A percentile compares a stretch with the other conserved stretches of the same genome.
These are phyloP conservation scores for Trichoderma sp. DNA, from an alignment of 2,329 filamentous ascomycete genomes.

Conservation along the genomic window DNA sequence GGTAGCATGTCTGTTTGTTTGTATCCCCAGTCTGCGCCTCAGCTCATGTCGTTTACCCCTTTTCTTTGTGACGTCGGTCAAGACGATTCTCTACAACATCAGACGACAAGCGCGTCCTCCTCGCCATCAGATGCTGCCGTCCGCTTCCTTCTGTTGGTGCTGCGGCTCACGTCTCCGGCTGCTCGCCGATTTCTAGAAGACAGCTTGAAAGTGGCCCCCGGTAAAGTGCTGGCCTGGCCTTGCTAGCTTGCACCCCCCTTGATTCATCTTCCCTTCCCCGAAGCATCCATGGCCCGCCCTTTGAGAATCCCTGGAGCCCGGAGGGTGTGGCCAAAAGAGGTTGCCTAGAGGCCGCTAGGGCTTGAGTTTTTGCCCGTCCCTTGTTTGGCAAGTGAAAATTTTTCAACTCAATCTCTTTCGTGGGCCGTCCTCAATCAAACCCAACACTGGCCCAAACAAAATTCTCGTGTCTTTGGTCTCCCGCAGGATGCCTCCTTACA, in stretches of 20 bases:
- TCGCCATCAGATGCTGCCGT: not conserved
- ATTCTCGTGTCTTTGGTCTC: slow-evolving; percentile 12
- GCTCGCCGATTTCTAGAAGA: slow-evolving; percentile 27
- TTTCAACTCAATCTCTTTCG: slow-evolving; percentile 29
- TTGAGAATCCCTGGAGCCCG: slow-evolving; percentile 14
- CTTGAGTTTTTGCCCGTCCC: slow-evolving; percentile 23
- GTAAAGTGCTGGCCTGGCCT: slow-evolving; percentile 15
- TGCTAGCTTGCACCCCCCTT: not conserved
- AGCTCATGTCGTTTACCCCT: not conserved
- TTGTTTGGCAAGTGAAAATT: slow-evolving; percentile 27
- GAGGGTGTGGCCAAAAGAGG: slow-evolving; percentile 25
- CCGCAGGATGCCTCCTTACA: slow-evolving; percentile 15
- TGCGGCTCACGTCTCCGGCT: not conserved
- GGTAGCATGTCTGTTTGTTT: not conserved
- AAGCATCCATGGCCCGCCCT: slow-evolving; percentile 10
- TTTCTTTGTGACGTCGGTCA: not conserved
- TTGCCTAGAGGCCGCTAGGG: slow-evolving; percentile 23
- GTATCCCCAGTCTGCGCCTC: not conserved
- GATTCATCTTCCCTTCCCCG: not conserved
- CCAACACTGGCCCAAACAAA: slow-evolving; percentile 11
- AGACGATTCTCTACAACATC: not conserved
- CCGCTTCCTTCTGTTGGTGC: not conserved
- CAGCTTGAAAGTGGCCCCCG: slow-evolving; percentile 5
- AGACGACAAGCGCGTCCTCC: not conserved
- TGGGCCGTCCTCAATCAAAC: slow-evolving; percentile 26